These are phyloP conservation scores for Mycosphaerella arachidis DNA, from an alignment of 2,329 filamentous ascomycete species.

Conservation along the genomic window DNA sequence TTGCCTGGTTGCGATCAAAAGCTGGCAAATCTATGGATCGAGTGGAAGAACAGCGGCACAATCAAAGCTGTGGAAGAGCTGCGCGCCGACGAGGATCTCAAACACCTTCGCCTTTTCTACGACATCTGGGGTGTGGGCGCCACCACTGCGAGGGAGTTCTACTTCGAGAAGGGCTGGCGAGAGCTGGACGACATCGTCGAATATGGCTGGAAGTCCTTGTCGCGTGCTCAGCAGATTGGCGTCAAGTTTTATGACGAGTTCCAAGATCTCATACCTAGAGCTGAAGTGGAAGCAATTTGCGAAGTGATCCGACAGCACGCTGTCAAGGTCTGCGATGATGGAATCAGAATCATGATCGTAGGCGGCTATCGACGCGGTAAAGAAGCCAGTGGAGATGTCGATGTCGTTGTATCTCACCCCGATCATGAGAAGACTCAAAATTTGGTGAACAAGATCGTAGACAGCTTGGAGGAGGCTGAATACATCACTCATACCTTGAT, in stretches of 20 bases:
- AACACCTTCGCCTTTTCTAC: slow-evolving; percentile 66
- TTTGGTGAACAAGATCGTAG: slow-evolving; percentile 69
- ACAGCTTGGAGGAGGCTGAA: slow-evolving; percentile 60
- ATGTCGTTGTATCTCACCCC: slow-evolving; percentile 76
- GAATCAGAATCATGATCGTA: slow-evolving; percentile 61
- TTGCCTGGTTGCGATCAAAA: slow-evolving; percentile 80
- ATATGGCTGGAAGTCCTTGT: slow-evolving; percentile 69
- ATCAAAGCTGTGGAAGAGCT: slow-evolving; percentile 62
- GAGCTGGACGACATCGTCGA: slow-evolving; percentile 84
- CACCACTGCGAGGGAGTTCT: slow-evolving; percentile 75
- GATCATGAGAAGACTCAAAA: slow-evolving; percentile 62
- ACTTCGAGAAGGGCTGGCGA: slow-evolving; percentile 68
- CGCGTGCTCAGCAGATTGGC: slow-evolving; percentile 84
- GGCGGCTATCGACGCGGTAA: slow-evolving; percentile 82
- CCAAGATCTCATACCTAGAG: slow-evolving; percentile 61
- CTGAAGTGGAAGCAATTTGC: slow-evolving; percentile 68
- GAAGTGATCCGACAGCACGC: slow-evolving; percentile 62
- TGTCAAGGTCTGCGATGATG: slow-evolving; percentile 52
- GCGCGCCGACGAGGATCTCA: slow-evolving; percentile 60
- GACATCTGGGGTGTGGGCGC: slow-evolving; percentile 90
- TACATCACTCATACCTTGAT: slow-evolving; percentile 80
- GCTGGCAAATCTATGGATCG: slow-evolving; percentile 70
- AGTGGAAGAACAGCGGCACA: slow-evolving; percentile 59
- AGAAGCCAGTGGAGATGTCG: slow-evolving; percentile 69
- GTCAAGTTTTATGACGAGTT: slow-evolving; percentile 93